Conservation (phyloP, 495 filamentous ascomycete genomes). For the Annulohypoxylon nitens region DNA sequence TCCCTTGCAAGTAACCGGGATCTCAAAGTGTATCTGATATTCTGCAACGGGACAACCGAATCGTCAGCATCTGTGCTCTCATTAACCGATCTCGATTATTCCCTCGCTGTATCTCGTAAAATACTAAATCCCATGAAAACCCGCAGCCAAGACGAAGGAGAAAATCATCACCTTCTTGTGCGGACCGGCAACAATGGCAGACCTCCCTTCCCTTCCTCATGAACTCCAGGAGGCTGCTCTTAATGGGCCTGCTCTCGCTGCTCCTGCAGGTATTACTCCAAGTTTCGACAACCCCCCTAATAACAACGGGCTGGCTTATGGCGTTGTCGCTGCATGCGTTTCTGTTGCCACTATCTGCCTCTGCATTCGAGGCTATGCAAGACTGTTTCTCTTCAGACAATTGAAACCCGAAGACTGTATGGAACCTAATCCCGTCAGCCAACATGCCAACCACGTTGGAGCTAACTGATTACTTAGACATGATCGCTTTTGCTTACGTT, state of each 20-base stretch:
- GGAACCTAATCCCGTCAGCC: background rate
- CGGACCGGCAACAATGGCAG: slow-evolving; percentile 27
- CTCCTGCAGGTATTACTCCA: slow-evolving; percentile 42
- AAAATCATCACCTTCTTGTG: slow-evolving; percentile 21
- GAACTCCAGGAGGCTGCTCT: slow-evolving; percentile 39
- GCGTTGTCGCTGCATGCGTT: slow-evolving; percentile 35
- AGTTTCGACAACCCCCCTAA: slow-evolving; percentile 49
- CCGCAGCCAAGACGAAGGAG: slow-evolving; percentile 8
- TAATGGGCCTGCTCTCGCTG: slow-evolving; percentile 44
- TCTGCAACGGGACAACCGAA: background rate
- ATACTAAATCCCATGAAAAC: slow-evolving; percentile 14
- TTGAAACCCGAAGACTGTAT: slow-evolving; percentile 46
- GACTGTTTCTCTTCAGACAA: slow-evolving; percentile 35
- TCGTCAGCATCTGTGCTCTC: slow-evolving; percentile 7
- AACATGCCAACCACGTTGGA: background rate
- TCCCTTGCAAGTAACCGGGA: slow-evolving; percentile 22
- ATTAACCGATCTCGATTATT: slow-evolving; percentile 25
- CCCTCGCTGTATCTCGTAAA: slow-evolving; percentile 15
- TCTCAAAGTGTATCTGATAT: slow-evolving; percentile 15
- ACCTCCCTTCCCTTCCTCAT: slow-evolving; percentile 33
- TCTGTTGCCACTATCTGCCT: slow-evolving; percentile 33
- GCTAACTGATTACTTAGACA: slow-evolving; percentile 28
- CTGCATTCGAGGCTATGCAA: slow-evolving; percentile 41
- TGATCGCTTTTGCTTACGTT: slow-evolving; percentile 44
- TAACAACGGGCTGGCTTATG: slow-evolving; percentile 44